Evolutionary conservation across 73 alveolate genomes (phyloP).

Genomic region (Symbiodinium pilosum): DNA sequence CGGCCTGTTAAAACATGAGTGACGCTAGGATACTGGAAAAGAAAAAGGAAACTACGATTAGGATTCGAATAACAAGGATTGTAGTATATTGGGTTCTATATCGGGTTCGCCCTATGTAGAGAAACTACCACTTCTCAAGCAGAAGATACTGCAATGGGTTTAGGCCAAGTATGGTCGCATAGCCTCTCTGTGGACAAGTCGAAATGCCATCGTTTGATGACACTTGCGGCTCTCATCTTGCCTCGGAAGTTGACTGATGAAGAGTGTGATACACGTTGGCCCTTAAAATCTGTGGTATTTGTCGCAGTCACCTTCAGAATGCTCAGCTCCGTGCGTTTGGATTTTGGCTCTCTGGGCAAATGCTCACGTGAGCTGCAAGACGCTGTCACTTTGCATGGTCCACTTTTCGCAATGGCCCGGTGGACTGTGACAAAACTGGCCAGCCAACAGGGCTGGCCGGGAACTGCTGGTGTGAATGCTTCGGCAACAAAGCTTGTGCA

Average conservation of each 20-base stretch:
- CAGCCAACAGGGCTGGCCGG: neutral
- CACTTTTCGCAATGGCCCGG: neutral
- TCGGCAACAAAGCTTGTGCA: neutral
- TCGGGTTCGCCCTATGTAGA: too few species aligned
- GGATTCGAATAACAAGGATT: neutral
- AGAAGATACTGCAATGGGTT: too few species aligned
- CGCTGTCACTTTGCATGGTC: conserved; percentile 1
- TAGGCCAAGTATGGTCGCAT: neutral
- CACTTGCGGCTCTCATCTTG: neutral
- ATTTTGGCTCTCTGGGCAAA: neutral
- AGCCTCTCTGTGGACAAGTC: neutral
- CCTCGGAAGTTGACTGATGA: neutral
- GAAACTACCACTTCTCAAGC: too few species aligned
- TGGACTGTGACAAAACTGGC: neutral
- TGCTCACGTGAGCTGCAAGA: neutral
- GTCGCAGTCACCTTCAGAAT: neutral
- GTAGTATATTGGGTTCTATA: too few species aligned
- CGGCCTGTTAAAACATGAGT: neutral
- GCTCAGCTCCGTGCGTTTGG: neutral
- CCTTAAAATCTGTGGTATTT: too few species aligned
- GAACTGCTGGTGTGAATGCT: neutral
- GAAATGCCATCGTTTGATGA: conserved; percentile 19
- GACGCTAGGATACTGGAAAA: neutral
- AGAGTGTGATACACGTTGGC: neutral
- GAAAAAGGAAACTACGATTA: neutral